These are phyloP conservation scores for Solanum paucissectum DNA, from an alignment of 257 asterid species.

Conservation along the genomic window DNA sequence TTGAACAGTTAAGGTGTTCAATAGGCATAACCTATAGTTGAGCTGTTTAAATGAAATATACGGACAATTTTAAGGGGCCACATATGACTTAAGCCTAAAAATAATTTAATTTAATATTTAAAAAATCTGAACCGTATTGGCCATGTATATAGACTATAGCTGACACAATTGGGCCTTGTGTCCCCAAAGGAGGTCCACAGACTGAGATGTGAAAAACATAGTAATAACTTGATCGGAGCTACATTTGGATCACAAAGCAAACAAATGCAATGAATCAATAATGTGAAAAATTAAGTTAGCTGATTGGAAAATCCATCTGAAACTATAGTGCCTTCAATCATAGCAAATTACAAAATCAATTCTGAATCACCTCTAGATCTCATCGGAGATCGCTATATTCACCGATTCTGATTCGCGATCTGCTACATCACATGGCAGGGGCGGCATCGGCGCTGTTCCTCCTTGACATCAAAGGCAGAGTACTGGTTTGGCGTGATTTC, in stretches of 20 bases:
- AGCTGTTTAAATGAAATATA: no score
- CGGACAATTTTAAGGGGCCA: no score
- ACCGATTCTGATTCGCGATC: background rate
- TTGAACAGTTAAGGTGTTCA: no score
- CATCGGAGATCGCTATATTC: background rate
- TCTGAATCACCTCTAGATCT: background rate
- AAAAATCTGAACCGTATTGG: no score
- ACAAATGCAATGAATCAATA: background rate
- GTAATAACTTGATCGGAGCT: background rate
- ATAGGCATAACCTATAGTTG: no score
- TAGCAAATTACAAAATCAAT: background rate
- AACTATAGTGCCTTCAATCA: background rate
- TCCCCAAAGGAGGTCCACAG: no score
- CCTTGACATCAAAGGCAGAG: constrained; percentile 85
- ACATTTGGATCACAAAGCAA: background rate
- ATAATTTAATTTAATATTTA: no score
- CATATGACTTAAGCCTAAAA: no score
- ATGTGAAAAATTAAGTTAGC: background rate
- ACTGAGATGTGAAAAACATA: no score
- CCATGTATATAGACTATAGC: no score
- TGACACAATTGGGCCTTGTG: no score
- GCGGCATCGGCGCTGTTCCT: constrained; percentile 99
- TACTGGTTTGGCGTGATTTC: constrained; percentile 96
- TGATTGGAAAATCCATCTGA: background rate
- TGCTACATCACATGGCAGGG: constrained; percentile 51